Evolutionary conservation across 805 yeast genomes (phyloP).

Genomic region (Wickerhamomyces bovis): DNA sequence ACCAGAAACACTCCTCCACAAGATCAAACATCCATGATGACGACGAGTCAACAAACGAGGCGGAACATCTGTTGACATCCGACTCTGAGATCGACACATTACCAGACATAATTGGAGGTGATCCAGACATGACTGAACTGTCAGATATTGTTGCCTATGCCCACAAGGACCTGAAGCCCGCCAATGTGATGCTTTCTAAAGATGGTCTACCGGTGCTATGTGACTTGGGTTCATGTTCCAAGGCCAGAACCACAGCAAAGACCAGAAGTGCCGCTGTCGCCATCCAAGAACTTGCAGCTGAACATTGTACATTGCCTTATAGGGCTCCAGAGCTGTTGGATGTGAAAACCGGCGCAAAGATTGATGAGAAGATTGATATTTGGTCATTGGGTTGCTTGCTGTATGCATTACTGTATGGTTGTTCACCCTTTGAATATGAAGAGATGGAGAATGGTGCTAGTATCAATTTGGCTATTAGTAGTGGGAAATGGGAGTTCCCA

Average conservation of each 20-base stretch:
- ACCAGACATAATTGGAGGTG: slow-evolving; percentile 12
- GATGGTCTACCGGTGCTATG: slow-evolving; percentile 74
- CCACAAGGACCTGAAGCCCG: slow-evolving; percentile 86
- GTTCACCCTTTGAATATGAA: slow-evolving; percentile 83
- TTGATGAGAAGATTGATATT: slow-evolving; percentile 75
- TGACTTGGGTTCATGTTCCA: slow-evolving; percentile 77
- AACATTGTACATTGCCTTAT: slow-evolving; percentile 80
- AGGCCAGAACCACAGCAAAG: slow-evolving; percentile 48
- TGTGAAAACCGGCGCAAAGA: slow-evolving; percentile 55
- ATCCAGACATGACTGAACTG: slow-evolving; percentile 41
- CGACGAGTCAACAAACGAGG: slow-evolving; percentile 14
- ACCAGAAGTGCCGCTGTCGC: slow-evolving; percentile 67
- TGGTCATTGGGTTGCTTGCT: slow-evolving; percentile 90
- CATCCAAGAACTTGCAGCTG: slow-evolving; percentile 75
- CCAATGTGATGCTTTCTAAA: slow-evolving; percentile 73
- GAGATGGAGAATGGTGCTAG: slow-evolving; percentile 80
- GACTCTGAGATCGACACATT: slow-evolving; percentile 23
- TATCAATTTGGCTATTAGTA: slow-evolving; percentile 58
- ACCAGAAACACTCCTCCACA: slow-evolving; percentile 2
- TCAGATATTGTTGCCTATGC: slow-evolving; percentile 64
- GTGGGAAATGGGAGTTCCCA: slow-evolving; percentile 41
- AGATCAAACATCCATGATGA: slow-evolving; percentile 7
- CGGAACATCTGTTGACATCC: slow-evolving; percentile 15
- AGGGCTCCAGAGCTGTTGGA: slow-evolving; percentile 89
- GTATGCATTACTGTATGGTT: slow-evolving; percentile 70